A percentile compares a stretch with the other conserved stretches of the same genome.
Conservation (phyloP, 2,329 filamentous ascomycete genomes). For the Neonectria magnoliae region DNA sequence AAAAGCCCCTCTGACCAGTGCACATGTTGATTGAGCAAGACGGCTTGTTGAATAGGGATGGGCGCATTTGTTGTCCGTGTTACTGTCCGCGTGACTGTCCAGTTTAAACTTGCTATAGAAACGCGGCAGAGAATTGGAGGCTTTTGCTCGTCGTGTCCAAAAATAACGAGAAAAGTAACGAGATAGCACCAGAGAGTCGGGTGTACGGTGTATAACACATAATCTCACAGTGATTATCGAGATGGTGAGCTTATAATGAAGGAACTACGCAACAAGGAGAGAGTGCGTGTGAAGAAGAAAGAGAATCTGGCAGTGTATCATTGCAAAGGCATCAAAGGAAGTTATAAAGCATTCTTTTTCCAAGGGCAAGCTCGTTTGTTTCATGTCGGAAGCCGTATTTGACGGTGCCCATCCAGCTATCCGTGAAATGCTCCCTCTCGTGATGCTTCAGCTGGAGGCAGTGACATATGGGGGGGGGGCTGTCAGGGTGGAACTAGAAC, state of each 20-base stretch:
- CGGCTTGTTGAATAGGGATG: not conserved
- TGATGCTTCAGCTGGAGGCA: not conserved
- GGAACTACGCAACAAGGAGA: not conserved
- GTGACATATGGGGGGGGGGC: not conserved
- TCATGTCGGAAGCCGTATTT: constrained; percentile 26
- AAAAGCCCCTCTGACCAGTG: constrained; percentile 39
- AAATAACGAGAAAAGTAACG: not conserved
- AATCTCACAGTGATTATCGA: not conserved
- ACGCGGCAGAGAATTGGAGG: not conserved
- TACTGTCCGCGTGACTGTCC: not conserved
- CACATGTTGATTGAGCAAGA: constrained; percentile 31
- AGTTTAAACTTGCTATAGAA: too few relatives aligned
- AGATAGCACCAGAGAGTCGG: not conserved
- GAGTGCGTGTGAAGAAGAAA: not conserved
- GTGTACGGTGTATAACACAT: not conserved
- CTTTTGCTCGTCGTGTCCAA: not conserved
- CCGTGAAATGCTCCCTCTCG: not conserved
- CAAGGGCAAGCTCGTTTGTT: constrained; percentile 7
- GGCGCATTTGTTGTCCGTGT: not conserved
- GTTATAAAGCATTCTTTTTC: too few relatives aligned
- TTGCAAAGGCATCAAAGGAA: not conserved
- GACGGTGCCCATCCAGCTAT: not conserved
- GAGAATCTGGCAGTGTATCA: not conserved
- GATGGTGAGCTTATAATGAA: not conserved
- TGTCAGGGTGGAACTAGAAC: not conserved